These are phyloP conservation scores for Baorangia bicolor DNA, from an alignment of 768 basidiomycete species.

Conservation along the genomic window DNA sequence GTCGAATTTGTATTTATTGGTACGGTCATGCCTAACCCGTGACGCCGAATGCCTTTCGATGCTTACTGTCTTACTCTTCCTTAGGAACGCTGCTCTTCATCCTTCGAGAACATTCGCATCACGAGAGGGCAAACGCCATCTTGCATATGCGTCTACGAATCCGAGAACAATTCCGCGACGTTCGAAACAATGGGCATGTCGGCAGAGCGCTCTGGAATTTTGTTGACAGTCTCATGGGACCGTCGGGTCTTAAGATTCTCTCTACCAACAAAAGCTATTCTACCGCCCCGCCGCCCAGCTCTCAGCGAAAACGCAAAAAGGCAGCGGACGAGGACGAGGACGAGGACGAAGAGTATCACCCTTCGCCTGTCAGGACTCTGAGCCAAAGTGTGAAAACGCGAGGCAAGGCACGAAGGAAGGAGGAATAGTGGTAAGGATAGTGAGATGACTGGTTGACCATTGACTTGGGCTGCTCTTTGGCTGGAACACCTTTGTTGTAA, in stretches of 20 bases:
- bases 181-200: conserved; percentile 60
- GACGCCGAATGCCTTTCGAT: not conserved
- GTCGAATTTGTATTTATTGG: conserved; percentile 83
- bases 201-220: conserved; percentile 58
- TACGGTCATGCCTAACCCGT: conserved; percentile 29
- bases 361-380: conserved; percentile 42
- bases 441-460: not conserved
- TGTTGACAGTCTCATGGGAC: conserved; percentile 43
- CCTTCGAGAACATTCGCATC: conserved; percentile 40
- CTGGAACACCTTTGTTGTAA: not conserved
- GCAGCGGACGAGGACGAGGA: conserved; percentile 27
- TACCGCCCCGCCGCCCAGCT: conserved; percentile 4
- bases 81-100: conserved; percentile 67
- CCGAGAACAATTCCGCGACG: conserved; percentile 56
- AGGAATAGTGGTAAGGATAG: not conserved
- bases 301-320: conserved; percentile 33
- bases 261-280: conserved; percentile 21
- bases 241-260: conserved; percentile 31
- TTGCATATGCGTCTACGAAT: conserved; percentile 55
- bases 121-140: conserved; percentile 55
- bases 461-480: not conserved
- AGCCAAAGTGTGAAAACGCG: conserved; percentile 42
- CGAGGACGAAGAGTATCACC: conserved; percentile 49
- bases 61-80: not conserved
- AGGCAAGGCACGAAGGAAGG: conserved; percentile 33